Evolutionary conservation across 352 stramenopile species (phyloP), one percentile per base, ranked within the genome.

Genomic region (Phytophthora sansomeana): DNA sequence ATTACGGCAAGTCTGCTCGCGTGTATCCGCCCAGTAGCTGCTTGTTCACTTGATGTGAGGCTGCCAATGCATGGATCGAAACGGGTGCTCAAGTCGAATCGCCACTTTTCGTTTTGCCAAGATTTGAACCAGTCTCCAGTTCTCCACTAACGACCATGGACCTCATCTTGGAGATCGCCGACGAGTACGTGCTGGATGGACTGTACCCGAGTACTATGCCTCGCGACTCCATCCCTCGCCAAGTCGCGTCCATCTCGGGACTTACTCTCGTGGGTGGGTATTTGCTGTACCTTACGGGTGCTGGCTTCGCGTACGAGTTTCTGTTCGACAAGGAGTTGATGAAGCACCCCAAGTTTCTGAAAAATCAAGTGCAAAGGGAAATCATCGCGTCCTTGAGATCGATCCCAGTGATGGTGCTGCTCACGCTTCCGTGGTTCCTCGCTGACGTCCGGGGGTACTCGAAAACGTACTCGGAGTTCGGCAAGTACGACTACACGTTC

Each of bases 381-480:
- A 91, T 91, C 56, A 19, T 52, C 32, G 73, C 74, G 29, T 77
- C 82, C 9, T 66, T 77, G 47, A 74, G 68, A 33, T 82, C 80
- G 16, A 91, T 91, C 58, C 85, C 85, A 0, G 49, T 89, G 32
- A 91, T 93, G 85, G 85, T 73, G 44, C 16, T 83, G 38, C 64
- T 93, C 38, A 83, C 76, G 24, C 55, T 93, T 24, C 85, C 85
- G 43, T 85, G 75, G 66, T 87, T 93, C 54, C 42, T 93, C 36
- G 80, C 81, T 5, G 82, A 91, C 46, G 76, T 87, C 8, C 79
- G 81, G 8, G 82, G 82, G 2, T 80, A 85, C 51, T 72, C 77
- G 14, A 78, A 79, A 47, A 77, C 85, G 47, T 93, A 91, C 66
- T 43, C 48, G 19, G 38, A 72, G 24, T 66, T 89, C 28, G 55